Conservation (phyloP, 768 basidiomycete species). For the Tephrocybe rancida region DNA sequence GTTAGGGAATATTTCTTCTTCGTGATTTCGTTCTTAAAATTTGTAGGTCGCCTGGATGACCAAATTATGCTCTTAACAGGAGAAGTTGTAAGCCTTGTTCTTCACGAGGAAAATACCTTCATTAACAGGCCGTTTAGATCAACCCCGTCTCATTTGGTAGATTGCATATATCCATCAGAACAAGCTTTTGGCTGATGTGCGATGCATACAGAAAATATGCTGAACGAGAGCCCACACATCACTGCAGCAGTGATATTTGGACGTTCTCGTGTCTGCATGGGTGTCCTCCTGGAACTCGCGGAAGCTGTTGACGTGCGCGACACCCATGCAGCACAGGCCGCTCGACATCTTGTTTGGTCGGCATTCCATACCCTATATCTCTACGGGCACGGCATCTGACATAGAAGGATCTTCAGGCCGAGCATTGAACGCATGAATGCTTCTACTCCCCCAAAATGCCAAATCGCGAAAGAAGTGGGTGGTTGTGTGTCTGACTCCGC, state of each 20-base stretch:
- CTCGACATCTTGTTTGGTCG: slow-evolving; percentile 2
- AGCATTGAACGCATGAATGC: background rate
- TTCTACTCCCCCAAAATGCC: background rate
- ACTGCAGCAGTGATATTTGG: slow-evolving; percentile 4
- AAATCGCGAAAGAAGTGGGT: background rate
- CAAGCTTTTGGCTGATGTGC: too few relatives aligned
- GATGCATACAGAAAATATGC: background rate
- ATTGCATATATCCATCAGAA: background rate
- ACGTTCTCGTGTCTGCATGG: background rate
- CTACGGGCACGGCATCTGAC: too few relatives aligned
- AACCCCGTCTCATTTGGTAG: background rate
- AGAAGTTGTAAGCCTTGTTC: background rate
- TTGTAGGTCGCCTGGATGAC: slow-evolving; percentile 5
- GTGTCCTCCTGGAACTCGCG: background rate
- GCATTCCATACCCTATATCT: too few relatives aligned
- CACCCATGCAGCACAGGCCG: background rate
- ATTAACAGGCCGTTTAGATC: background rate
- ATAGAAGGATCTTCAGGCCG: background rate
- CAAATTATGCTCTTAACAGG: slow-evolving; percentile 4
- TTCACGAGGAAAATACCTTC: too few relatives aligned
- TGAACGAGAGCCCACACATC: background rate
- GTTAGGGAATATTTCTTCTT: too few relatives aligned
- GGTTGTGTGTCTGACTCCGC: too few relatives aligned
- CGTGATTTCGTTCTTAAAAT: background rate
- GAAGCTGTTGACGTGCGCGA: background rate